A percentile compares a stretch with the other conserved stretches of the same genome.
phyloP scores from a whole-genome alignment of 371 early-diverging fungal genomes.

The Lichtheimia hyalospora region DNA sequence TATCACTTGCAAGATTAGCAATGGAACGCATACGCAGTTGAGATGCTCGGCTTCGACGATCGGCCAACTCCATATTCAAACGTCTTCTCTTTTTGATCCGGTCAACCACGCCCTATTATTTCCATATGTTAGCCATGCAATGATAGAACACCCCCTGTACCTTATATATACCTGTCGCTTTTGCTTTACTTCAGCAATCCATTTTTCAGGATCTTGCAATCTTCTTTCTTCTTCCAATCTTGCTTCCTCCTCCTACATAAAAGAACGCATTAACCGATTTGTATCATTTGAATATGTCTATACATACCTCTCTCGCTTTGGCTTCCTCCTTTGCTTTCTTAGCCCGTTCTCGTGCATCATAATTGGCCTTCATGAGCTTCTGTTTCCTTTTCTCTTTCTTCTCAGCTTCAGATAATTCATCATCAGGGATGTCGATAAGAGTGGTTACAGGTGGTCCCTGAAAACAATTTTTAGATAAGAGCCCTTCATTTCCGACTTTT shows the following conservation, averaged over 20 bases:
- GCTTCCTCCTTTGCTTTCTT: conserved; percentile 82
- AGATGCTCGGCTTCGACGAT: conserved; percentile 85
- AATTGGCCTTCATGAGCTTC: conserved; percentile 75
- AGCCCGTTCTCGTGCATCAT: conserved; percentile 81
- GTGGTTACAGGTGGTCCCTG: conserved; percentile 74
- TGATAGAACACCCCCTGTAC: neutral
- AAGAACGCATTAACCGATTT: neutral
- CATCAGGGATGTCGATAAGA: conserved; percentile 80
- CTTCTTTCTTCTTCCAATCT: conserved; percentile 75
- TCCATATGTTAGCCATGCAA: neutral
- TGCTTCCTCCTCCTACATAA: conserved; percentile 59
- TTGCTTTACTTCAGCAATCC: conserved; percentile 69
- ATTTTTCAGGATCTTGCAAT: conserved; percentile 63
- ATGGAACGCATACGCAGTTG: conserved; percentile 84
- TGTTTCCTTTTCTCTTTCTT: conserved; percentile 87
- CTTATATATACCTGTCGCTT: conserved; percentile 58
- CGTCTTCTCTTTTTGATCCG: conserved; percentile 64
- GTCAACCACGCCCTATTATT: conserved; percentile 51
- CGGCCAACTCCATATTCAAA: conserved; percentile 75
- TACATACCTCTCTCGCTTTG: conserved; percentile 45
- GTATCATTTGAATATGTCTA: neutral
- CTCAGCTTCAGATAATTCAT: conserved; percentile 72
- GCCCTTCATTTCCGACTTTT: neutral
- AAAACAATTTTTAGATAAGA: neutral
- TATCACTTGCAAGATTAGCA: conserved; percentile 77